phyloP scores from a whole-genome alignment of 2,329 filamentous ascomycete species.

The Xylariales sp. region DNA sequence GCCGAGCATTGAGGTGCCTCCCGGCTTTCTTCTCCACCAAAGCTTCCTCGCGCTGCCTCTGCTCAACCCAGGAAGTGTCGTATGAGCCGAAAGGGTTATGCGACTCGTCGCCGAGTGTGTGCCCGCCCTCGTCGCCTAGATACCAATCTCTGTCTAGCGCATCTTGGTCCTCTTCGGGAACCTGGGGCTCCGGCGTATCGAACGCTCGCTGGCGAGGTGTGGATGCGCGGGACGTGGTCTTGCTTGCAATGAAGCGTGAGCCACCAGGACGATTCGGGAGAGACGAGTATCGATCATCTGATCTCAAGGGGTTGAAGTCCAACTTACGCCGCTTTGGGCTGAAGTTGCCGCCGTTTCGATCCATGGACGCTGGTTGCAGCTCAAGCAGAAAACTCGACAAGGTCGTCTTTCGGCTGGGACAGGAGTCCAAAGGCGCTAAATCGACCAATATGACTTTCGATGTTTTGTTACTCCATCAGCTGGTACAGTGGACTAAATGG shows the following conservation, averaged over 20 bases:
- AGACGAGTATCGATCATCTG: constrained; percentile 52
- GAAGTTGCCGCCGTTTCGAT: constrained; percentile 25
- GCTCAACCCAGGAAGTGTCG: constrained; percentile 65
- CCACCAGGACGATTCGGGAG: constrained; percentile 37
- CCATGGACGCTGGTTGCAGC: constrained; percentile 22
- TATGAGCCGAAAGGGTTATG: constrained; percentile 86
- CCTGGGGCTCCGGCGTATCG: constrained; percentile 56
- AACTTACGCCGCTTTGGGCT: constrained; percentile 63
- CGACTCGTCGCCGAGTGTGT: constrained; percentile 84
- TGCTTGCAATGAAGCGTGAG: constrained; percentile 22
- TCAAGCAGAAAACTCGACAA: too few relatives aligned
- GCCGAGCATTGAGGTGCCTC: constrained; percentile 64
- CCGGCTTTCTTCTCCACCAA: constrained; percentile 76
- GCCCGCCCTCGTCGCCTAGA: constrained; percentile 74
- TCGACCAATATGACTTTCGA: too few relatives aligned
- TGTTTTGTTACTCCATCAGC: too few relatives aligned
- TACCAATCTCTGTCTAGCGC: constrained; percentile 93
- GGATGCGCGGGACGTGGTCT: constrained; percentile 14
- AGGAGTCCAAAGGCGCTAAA: too few relatives aligned
- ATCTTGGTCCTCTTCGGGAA: constrained; percentile 63
- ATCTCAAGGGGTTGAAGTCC: constrained; percentile 51
- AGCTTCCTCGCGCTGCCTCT: constrained; percentile 66
- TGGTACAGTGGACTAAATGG: too few relatives aligned
- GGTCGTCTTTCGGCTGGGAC: too few relatives aligned
- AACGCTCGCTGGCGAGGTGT: constrained; percentile 52